phyloP scores from a whole-genome alignment of 768 basidiomycete species.

The Leccinellum luteum region DNA sequence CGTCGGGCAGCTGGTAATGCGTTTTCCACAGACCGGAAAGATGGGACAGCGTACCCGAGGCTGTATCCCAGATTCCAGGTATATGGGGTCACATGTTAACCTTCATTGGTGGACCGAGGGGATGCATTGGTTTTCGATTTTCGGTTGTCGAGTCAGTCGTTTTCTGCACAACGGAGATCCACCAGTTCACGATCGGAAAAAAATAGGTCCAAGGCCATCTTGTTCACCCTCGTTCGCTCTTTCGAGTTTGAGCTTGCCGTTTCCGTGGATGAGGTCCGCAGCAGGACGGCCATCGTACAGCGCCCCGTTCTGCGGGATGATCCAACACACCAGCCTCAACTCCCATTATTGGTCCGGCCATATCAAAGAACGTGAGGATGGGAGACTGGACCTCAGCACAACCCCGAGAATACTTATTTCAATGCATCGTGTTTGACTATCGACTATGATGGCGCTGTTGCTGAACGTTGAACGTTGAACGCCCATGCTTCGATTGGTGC shows the following conservation, averaged over 20 bases:
- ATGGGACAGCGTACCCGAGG: conserved; percentile 51
- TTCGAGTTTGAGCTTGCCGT: conserved; percentile 56
- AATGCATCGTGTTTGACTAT: too few relatives aligned
- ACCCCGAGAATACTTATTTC: not conserved
- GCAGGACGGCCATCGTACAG: conserved; percentile 34
- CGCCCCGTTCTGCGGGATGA: conserved; percentile 44
- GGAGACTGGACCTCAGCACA: not conserved
- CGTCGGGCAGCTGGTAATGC: not conserved
- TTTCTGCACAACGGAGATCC: too few relatives aligned
- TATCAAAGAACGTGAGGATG: not conserved
- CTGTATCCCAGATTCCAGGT: conserved; percentile 48
- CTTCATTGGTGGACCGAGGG: conserved; percentile 62
- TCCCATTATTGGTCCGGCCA: conserved; percentile 37
- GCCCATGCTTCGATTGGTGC: too few relatives aligned
- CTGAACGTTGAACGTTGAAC: too few relatives aligned
- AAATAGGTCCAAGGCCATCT: not conserved
- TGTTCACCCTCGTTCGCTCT: conserved; percentile 38
- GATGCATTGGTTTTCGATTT: conserved; percentile 69
- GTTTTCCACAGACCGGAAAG: conserved; percentile 33
- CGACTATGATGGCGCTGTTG: too few relatives aligned
- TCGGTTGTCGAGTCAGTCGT: conserved; percentile 52
- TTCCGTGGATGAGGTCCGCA: conserved; percentile 39
- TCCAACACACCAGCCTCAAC: conserved; percentile 37
- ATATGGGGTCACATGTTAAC: conserved; percentile 58
- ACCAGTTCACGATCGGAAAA: not conserved